Evolutionary conservation across 208 protist genomes (phyloP).

Genomic region (Trichomonas vaginalis): DNA sequence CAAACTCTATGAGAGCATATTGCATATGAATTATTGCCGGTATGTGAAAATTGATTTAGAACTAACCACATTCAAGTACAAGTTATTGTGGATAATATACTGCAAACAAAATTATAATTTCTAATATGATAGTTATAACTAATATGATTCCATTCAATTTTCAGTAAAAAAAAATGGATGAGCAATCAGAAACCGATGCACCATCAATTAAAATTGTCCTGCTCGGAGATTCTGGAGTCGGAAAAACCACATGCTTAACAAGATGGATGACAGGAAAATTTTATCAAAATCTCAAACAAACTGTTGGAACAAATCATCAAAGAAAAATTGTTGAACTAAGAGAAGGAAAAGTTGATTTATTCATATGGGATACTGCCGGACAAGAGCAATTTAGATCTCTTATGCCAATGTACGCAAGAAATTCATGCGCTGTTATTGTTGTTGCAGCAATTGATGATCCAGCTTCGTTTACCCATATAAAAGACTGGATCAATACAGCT

Average conservation of each 20-base stretch:
- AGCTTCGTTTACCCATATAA: background rate
- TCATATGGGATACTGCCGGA: background rate
- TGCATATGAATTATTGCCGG: no score
- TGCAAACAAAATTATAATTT: no score
- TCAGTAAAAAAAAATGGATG: no score
- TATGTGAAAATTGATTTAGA: no score
- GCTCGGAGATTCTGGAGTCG: background rate
- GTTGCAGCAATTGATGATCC: background rate
- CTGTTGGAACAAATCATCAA: background rate
- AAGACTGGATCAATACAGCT: background rate
- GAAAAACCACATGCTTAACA: background rate
- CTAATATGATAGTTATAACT: no score
- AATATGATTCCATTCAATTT: no score
- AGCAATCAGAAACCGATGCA: background rate
- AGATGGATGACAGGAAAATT: background rate
- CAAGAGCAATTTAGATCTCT: background rate
- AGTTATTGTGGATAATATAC: no score
- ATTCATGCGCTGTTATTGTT: background rate
- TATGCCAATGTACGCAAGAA: background rate
- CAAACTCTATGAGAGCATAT: no score
- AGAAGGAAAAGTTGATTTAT: background rate
- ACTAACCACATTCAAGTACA: no score
- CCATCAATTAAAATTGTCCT: background rate
- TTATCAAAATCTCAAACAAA: background rate
- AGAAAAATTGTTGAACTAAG: background rate